Evolutionary conservation across 495 filamentous ascomycete genomes (phyloP), one percentile per base, ranked within the genome.

Genomic region (Penicillium simplicissimum): DNA sequence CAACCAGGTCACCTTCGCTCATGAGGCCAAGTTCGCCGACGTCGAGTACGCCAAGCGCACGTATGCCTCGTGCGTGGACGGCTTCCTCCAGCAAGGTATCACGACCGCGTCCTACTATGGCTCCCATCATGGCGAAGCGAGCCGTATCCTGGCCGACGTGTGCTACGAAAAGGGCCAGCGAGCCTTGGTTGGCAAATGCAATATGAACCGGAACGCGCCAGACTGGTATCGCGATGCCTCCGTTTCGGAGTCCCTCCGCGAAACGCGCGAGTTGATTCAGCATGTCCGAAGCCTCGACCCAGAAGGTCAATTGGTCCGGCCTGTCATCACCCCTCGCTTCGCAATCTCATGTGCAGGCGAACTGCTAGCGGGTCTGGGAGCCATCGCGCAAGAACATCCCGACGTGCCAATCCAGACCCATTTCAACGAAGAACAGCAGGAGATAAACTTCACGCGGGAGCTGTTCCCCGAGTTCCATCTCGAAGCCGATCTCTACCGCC

Each of bases 51-150:
- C 87, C 0, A 67, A 66, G 8, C 67, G 69, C 19, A 75, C 84
- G 55, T 90, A 89, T 63, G 56, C 74, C 2, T 60, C 68, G 19
- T 84, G 83, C 59, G 81, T 90, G 9, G 68, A 79, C 0, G 85
- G 84, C 4, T 78, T 86, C 43, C 75, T 90, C 5, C 76, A 78
- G 19, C 85, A 88, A 59, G 88, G 87, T 10, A 81, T 86, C 60
- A 90, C 88, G 2, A 89, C 84, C 1, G 87, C 87, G 0, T 79
- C 81, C 8, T 90, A 89, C 69, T 89, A 88, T 63, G 85, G 79
- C 10, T 87, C 84, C 1, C 71, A 82, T 1, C 86, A 90, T 62
- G 77, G 76, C 3, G 74, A 79, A 9, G 86, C 85, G 5, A 85
- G 85, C 3, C 78, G 79, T 21, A 81, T 87, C 42, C 80, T 90